phyloP scores from a whole-genome alignment of 345 rosid genomes.

The Corymbia maculata region DNA sequence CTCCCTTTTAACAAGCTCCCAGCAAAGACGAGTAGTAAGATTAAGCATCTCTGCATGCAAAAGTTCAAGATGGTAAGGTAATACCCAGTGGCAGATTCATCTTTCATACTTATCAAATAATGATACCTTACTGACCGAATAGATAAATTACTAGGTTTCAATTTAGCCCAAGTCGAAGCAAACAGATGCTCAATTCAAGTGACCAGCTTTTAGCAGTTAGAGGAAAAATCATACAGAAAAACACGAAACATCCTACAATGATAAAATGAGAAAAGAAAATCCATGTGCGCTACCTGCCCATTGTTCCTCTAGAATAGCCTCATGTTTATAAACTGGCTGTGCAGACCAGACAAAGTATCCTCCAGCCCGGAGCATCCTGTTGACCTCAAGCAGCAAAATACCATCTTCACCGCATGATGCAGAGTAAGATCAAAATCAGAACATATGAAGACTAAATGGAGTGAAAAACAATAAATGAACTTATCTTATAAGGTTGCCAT shows the following conservation, averaged over 20 bases:
- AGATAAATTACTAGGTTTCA: background rate
- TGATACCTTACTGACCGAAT: background rate
- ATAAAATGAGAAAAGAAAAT: background rate
- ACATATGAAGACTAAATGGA: background rate
- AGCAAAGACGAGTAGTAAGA: constrained; percentile 82
- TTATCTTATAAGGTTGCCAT: background rate
- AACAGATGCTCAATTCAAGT: background rate
- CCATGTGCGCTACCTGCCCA: constrained; percentile 67
- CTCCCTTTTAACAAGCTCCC: constrained; percentile 91
- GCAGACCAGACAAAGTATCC: constrained; percentile 99
- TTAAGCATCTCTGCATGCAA: constrained; percentile 74
- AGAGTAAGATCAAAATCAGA: background rate
- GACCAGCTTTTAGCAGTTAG: background rate
- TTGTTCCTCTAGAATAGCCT: constrained; percentile 67
- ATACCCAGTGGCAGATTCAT: background rate
- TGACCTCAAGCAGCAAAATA: constrained; percentile 88
- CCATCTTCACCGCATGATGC: constrained; percentile 52
- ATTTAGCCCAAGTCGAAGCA: background rate
- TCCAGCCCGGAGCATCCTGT: constrained; percentile 89
- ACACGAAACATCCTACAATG: background rate
- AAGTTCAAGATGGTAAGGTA: background rate
- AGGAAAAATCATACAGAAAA: background rate
- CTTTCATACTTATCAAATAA: background rate
- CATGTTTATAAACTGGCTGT: constrained; percentile 97
- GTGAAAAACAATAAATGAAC: background rate